Base-by-base conservation (phyloP, 140 eudicot genomes). In the Oenanthe javanica region DNA sequence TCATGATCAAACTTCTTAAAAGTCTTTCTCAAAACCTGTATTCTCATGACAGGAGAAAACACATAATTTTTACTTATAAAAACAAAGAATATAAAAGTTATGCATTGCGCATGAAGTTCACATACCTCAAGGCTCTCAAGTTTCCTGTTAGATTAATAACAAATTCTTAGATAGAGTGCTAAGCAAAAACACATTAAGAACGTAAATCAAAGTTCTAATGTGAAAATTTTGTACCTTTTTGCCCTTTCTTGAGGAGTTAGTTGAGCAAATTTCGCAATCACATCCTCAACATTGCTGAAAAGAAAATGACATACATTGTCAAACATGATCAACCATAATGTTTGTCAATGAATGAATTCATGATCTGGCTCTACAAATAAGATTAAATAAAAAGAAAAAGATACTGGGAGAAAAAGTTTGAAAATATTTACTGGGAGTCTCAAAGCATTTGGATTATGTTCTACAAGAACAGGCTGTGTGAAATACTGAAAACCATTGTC, bases 61-160 rank as follows among this genome's bases (percentile, higher is more conserved):
- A 55, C 36, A 61, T 31, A 0, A 14, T 15, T 51, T 49, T 67
- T 59, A 76, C 2, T 23, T 0, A 45, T 45, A 40, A 21, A 49
- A 75, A 47, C 12, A 59, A 31, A 61, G 42, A 15, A 75, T 69
- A 13, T 49, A 54, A 63, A 77, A 72, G 38, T 9, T 16, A 76
- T 23, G 70, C 6, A 52, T 43, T 73, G 63, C 51, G 11, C n/a
- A 71, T 57, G 9, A 70, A 64, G 59, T 69, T 21, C 19, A 6
- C 69, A 81, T 92, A 94, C 98, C 84, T 94, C 97, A 77, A 94
- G 97, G 88, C 97, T 89, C 93, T 94, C 98, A 87, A 94, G 72
- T 85, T 93, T 94, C 96, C 96, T 89, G 93, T 61, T 61, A 2
- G 13, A 19, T 6, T 77, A 36, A 18, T 69, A 21, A 42, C 80